Base-by-base conservation (phyloP, 1,284 basidiomycete species). In the Athelia sp. region DNA sequence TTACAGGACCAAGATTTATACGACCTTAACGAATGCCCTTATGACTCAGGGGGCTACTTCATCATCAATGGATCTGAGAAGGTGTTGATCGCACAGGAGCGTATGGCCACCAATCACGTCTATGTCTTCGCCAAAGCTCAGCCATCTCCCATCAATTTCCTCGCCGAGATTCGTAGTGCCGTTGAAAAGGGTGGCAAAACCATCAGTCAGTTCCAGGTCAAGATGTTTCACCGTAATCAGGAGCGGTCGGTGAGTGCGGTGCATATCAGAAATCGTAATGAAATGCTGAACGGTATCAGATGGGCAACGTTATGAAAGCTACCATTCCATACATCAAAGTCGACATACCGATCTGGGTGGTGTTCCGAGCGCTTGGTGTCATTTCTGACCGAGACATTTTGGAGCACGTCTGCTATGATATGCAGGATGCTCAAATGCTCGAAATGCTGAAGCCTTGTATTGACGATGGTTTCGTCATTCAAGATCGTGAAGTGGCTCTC, bases 41-140 rank as follows among this genome's bases (percentile, higher is more conserved):
- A 95, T 64, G 97, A 99, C 68, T 92, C 93, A 49, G 96, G 96
- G 66, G 96, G 96, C 52, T 99, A 99, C 71, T 99, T 99, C 67
- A 93, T 99, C 67, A 98, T 99, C 74, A 99, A 98, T 61, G 96
- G 96, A 23, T 99, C 97, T 1, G 96, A 99, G 69, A 99, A 99
- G 70, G 96, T 99, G 23, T 78, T 99, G 56, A 99, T 99, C 69
- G 96, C 97, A 0, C 96, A 99, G 67, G 96, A 99, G 69, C 85
- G 97, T 48, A 99, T 99, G 95, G 96, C 97, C 9, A 96, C 94
- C 36, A 99, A 99, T 70, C 95, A 98, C 62, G 97, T 99, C 60
- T 99, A 99, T 67, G 95, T 98, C 51, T 99, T 99, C 66, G 93
- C 95, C 52, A 99, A 99, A 69, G 93, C 93, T 0, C 91, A 98